Evolutionary conservation across 2,329 filamentous ascomycete genomes (phyloP), one percentile per base, ranked within the genome.

Genomic region (Verticillium zaregamsianum): DNA sequence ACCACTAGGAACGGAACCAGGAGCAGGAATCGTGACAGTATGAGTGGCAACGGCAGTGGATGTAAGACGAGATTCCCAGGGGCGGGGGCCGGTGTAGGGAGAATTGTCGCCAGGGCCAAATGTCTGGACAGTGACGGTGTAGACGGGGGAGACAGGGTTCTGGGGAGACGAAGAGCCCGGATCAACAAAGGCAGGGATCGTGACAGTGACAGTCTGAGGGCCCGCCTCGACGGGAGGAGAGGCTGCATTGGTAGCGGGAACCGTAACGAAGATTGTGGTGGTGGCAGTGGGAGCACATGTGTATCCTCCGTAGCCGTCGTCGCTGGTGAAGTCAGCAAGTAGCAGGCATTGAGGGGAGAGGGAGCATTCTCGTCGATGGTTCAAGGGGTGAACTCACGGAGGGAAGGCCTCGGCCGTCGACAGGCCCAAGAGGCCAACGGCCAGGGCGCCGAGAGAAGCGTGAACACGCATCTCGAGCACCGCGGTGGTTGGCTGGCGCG

Each of bases 221-320:
- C 61, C 40, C 25, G 64, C 49, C 25, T 57, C 32, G 23, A n/a
- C 12, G 20, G 61, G 59, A 15, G 61, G 25, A 39, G 57, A 57
- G 55, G 31, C 39, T 55, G 73, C 64, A 55, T 66, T 69, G 61
- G 71, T 69, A 15, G 77, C 74, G 59, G 73, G 74, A 58, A 82
- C 72, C 37, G 82, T 83, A 65, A 84, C 70, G 66, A 82, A 80
- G 63, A 83, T 74, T 45, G 81, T 83, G 39, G 73, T 76, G 39
- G 76, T 77, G 8, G 70, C 69, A 62, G 74, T 68, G 49, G 73
- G 62, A 63, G 75, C 71, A 66, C 82, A 83, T 68, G 49, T 66
- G 63, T 54, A 59, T 52, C 45, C 39, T 35, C 60, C 62, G 57
- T 58, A 55, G 12, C 23, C 5, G 31, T 55, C 68, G 62, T 61